Percentiles rank a stretch among this genome's conserved stretches.
These are phyloP conservation scores for Geranomyces variabilis DNA, from an alignment of 192 early-diverging fungal genomes.

Conservation along the genomic window DNA sequence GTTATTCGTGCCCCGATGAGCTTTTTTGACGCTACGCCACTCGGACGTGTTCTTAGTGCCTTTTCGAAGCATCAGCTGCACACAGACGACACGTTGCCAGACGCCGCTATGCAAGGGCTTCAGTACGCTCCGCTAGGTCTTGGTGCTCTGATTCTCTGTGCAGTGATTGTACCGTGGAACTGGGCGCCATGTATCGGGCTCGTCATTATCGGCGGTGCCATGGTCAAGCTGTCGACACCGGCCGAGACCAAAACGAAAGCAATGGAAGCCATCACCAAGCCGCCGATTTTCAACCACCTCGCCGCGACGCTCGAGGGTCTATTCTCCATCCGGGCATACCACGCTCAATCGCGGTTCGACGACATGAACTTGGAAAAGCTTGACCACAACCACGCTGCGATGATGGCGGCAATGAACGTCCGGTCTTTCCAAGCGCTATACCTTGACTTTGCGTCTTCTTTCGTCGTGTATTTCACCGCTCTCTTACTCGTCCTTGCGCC, in stretches of 20 bases:
- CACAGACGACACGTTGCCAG: constrained; percentile 56
- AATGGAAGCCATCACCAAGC: constrained; percentile 62
- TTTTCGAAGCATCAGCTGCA: constrained; percentile 60
- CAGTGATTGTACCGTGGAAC: constrained; percentile 67
- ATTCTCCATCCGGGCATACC: constrained; percentile 66
- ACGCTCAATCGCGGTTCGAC: constrained; percentile 62
- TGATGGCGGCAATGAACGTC: constrained; percentile 57
- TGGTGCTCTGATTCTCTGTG: constrained; percentile 62
- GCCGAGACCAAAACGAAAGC: constrained; percentile 31
- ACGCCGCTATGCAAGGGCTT: constrained; percentile 54
- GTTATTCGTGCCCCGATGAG: constrained; percentile 59
- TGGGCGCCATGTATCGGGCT: constrained; percentile 54
- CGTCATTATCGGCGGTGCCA: constrained; percentile 41
- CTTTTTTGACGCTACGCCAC: constrained; percentile 60
- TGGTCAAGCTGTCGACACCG: constrained; percentile 46
- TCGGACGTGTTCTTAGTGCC: constrained; percentile 58
- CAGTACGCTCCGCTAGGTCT: constrained; percentile 56
- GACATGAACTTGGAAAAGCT: constrained; percentile 56
- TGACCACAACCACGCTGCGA: constrained; percentile 59
- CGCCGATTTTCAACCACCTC: constrained; percentile 68
- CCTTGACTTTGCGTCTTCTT: constrained; percentile 42
- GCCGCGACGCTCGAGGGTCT: constrained; percentile 69
- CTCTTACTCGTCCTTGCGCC: constrained; percentile 53
- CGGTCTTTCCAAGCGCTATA: constrained; percentile 55
- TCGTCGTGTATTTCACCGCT: constrained; percentile 52